phyloP scores from a whole-genome alignment of 73 alveolate genomes.

The Tetrahymena elliotti region DNA sequence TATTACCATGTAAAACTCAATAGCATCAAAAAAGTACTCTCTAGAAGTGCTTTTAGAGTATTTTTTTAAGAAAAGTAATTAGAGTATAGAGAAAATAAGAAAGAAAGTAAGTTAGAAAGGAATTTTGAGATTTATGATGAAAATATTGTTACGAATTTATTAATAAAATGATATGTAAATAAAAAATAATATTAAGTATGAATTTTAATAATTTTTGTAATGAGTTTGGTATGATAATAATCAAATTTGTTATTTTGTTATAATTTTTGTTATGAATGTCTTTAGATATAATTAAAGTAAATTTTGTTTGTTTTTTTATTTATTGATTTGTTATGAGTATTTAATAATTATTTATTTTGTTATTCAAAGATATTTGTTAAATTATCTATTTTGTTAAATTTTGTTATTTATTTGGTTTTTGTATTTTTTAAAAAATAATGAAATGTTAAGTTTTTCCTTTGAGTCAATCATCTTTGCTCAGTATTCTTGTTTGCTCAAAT shows the following conservation, averaged over 20 bases:
- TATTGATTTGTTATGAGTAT: neutral
- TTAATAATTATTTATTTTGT: neutral
- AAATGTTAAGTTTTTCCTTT: neutral
- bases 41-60: too few relatives aligned
- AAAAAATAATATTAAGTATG: neutral
- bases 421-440: too few relatives aligned
- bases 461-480: neutral
- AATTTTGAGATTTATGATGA: neutral
- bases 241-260: neutral
- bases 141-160: neutral
- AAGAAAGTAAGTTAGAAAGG: neutral
- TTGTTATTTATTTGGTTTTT: too few relatives aligned
- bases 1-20: too few relatives aligned
- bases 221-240: neutral
- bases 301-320: too few relatives aligned
- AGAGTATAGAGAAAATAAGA: neutral
- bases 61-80: neutral
- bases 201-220: neutral
- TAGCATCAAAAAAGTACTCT: too few relatives aligned
- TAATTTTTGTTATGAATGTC: neutral
- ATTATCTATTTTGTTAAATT: neutral
- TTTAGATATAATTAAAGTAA: neutral
- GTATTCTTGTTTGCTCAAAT: neutral
- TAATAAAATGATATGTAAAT: neutral
- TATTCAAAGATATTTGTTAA: neutral